Conservation (phyloP, 306 rosid species). For the Casuarina glauca region DNA sequence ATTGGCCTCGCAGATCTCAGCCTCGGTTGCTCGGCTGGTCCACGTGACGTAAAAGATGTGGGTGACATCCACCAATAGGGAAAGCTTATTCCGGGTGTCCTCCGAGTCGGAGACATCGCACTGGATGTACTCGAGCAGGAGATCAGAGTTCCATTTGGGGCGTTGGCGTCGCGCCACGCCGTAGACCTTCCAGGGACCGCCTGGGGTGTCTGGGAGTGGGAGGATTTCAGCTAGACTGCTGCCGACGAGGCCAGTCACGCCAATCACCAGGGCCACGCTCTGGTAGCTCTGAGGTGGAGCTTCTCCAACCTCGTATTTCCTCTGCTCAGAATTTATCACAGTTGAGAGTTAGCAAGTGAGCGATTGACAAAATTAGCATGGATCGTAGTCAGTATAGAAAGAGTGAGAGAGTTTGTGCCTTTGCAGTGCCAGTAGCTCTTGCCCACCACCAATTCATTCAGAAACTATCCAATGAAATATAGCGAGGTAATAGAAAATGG, state of each 20-base stretch:
- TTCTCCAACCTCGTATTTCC: slow-evolving; percentile 48
- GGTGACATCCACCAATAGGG: slow-evolving; percentile 56
- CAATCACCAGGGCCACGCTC: slow-evolving; percentile 58
- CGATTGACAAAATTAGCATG: not conserved
- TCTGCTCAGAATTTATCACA: slow-evolving; percentile 22
- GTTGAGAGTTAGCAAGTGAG: not conserved
- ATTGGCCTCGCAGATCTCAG: slow-evolving; percentile 54
- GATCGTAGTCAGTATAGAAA: not conserved
- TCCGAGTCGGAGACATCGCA: slow-evolving; percentile 59
- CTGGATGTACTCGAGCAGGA: slow-evolving; percentile 58
- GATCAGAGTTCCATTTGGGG: slow-evolving; percentile 61
- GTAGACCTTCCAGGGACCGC: slow-evolving; percentile 77
- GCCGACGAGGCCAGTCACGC: slow-evolving; percentile 71
- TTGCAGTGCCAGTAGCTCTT: slow-evolving; percentile 52
- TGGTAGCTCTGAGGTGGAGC: slow-evolving; percentile 33
- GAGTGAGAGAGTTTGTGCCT: slow-evolving; percentile 8
- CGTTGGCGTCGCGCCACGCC: slow-evolving; percentile 72
- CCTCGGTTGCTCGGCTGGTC: slow-evolving; percentile 48
- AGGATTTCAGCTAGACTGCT: slow-evolving; percentile 82
- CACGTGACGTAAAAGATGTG: slow-evolving; percentile 70
- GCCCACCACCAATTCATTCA: slow-evolving; percentile 65
- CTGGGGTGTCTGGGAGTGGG: slow-evolving; percentile 72
- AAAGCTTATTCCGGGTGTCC: slow-evolving; percentile 53
- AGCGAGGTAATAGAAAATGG: not conserved
- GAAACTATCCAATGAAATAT: not conserved